Base-by-base conservation (phyloP, 202 grass and related monocot genomes). In the Hordeum pubiflorum region DNA sequence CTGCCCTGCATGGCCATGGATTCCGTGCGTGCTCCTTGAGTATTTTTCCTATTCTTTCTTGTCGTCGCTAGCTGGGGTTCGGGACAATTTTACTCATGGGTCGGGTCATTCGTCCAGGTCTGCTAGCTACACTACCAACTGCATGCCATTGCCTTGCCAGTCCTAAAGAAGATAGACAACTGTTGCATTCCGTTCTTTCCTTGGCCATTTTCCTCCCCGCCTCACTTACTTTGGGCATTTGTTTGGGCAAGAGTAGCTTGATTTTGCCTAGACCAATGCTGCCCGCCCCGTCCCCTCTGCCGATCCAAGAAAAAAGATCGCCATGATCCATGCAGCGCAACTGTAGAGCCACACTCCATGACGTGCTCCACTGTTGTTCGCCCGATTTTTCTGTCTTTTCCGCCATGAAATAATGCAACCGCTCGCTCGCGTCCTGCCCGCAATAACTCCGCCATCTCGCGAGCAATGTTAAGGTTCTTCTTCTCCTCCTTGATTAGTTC, bases 151-250 rank as follows among this genome's bases (percentile, higher is more conserved):
- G 69, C 69, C 31, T 32, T 32, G 31, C 31, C 4, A 10, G 24
- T 2, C 69, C 69, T 11, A 10, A 72, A 52, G 69, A 52, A 72
- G 66, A 65, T 31, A 64, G 46, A 2, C 52, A 54, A 69, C 67
- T 79, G 79, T 89, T 89, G 67, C 79, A 82, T 86, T 74, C 48
- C 69, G 29, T 41, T 43, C 24, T 33, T 33, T 6, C 23, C 17
- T 20, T 64, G 64, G 58, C 65, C 58, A 43, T 50, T 32, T 54
- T 14, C 26, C 29, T 5, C 9, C 15, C 2, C 23, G 6, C 11
- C 20, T 69, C 44, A n/a, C 21, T 40, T 33, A 18, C 4, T 36
- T 33, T 34, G 21, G 55, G 33, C 23, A 15, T 41, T 63, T 34
- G 5, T 15, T 60, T 54, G 26, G 70, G 54, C 14, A 33, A n/a